phyloP scores from a whole-genome alignment of 345 rosid genomes.

The Eucalyptus erythrocorys region DNA sequence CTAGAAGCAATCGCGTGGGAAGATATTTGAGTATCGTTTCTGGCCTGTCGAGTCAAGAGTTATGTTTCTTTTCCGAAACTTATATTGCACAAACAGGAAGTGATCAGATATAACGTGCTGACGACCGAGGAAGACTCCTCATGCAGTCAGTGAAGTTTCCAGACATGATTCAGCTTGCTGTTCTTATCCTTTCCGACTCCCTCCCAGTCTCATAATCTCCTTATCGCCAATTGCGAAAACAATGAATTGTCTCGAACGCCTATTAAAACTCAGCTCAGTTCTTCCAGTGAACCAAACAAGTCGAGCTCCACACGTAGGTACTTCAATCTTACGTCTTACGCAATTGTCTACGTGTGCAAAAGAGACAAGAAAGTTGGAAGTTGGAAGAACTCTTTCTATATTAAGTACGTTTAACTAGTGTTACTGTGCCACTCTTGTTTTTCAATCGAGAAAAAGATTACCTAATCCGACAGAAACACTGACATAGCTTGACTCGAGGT shows the following conservation, averaged over 20 bases:
- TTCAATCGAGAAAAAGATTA: not conserved
- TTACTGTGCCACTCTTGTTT: not conserved
- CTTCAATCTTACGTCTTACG: not conserved
- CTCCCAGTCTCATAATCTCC: not conserved
- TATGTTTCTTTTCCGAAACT: not conserved
- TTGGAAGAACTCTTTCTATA: not conserved
- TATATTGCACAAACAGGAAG: not conserved
- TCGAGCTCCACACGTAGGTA: not conserved
- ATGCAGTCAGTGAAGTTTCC: not conserved
- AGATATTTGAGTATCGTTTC: not conserved
- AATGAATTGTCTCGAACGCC: not conserved
- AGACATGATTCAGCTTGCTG: not conserved
- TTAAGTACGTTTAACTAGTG: not conserved
- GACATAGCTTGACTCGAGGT: not conserved
- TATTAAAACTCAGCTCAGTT: not conserved
- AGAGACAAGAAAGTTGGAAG: not conserved
- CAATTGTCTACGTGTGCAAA: not conserved
- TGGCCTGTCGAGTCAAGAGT: not conserved
- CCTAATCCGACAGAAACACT: not conserved
- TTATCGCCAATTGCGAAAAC: not conserved
- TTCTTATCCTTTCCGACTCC: not conserved
- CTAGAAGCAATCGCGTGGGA: not conserved
- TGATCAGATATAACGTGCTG: not conserved
- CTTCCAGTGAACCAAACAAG: not conserved
- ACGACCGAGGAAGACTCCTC: not conserved